phyloP scores from a whole-genome alignment of 129 eudicot species.

The Kitagawia praeruptora region DNA sequence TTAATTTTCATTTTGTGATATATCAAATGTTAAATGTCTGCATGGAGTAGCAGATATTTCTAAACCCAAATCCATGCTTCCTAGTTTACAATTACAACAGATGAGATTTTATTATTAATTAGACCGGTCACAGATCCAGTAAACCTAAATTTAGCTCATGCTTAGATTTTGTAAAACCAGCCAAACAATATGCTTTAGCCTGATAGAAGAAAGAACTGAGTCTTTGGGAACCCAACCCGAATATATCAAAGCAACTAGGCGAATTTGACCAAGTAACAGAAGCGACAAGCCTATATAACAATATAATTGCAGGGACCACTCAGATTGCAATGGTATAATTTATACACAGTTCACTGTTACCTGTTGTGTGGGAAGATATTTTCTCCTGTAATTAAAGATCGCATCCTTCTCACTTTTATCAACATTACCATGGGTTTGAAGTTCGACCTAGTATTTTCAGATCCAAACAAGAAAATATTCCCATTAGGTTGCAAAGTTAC shows the following conservation, averaged over 20 bases:
- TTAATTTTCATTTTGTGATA: neutral
- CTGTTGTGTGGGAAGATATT: constrained; percentile 94
- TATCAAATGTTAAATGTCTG: neutral
- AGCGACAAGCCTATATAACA: neutral
- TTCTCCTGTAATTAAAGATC: constrained; percentile 74
- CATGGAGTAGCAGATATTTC: neutral
- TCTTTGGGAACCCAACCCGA: neutral
- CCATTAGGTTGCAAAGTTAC: neutral
- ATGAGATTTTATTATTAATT: neutral
- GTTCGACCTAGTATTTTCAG: constrained; percentile 59
- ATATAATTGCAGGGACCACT: neutral
- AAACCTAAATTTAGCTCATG: neutral
- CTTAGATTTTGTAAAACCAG: neutral
- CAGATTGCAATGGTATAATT: constrained; percentile 5
- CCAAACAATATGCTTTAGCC: neutral
- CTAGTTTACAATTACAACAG: neutral
- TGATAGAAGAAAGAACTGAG: neutral
- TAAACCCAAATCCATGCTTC: neutral
- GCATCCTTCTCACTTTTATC: constrained; percentile 73
- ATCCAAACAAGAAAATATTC: neutral
- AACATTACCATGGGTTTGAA: constrained; percentile 50
- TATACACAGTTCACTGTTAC: constrained; percentile 21
- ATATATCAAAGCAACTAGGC: neutral
- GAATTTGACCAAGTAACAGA: neutral
- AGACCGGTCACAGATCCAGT: neutral